These are phyloP conservation scores for Russula dissimulans DNA, from an alignment of 768 basidiomycete genomes.

Conservation along the genomic window DNA sequence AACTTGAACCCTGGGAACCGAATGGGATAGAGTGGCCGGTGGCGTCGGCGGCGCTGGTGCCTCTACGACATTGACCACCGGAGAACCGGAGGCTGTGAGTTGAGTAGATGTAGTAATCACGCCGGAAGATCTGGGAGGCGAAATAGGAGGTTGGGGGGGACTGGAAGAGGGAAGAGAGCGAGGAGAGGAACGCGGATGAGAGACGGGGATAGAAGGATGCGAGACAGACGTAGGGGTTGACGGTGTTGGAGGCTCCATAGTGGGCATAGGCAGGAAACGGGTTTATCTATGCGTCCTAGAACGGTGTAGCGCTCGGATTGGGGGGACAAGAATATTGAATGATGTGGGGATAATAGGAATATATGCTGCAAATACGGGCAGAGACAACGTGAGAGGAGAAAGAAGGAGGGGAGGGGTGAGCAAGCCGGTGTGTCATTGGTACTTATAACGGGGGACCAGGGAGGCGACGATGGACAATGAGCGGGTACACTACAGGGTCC, in stretches of 20 bases:
- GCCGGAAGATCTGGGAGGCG: slow-evolving; percentile 15
- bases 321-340: slow-evolving; percentile 7
- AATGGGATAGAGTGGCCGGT: slow-evolving; percentile 8
- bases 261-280: slow-evolving; percentile 8
- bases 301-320: slow-evolving; percentile 14
- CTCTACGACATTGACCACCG: not conserved
- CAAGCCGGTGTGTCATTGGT: not conserved
- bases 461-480: slow-evolving; percentile 15
- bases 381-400: not conserved
- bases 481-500: slow-evolving; percentile 12
- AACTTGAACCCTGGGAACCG: slow-evolving; percentile 9
- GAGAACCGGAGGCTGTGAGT: slow-evolving; percentile 6
- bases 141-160: slow-evolving; percentile 19
- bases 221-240: slow-evolving; percentile 12
- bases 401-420: not conserved
- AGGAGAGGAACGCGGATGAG: slow-evolving; percentile 20
- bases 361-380: slow-evolving; percentile 13
- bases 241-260: slow-evolving; percentile 16
- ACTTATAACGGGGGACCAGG: slow-evolving; percentile 11
- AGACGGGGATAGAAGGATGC: slow-evolving; percentile 19
- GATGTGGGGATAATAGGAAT: slow-evolving; percentile 15
- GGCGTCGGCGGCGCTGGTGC: not conserved
- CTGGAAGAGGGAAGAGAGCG: slow-evolving; percentile 13
- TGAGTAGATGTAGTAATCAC: slow-evolving; percentile 2
- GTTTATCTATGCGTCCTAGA: slow-evolving; percentile 13